Percentiles rank a stretch among this genome's conserved stretches.
Evolutionary conservation across 805 yeast species (phyloP).

Genomic region (Alloascoidea africana): DNA sequence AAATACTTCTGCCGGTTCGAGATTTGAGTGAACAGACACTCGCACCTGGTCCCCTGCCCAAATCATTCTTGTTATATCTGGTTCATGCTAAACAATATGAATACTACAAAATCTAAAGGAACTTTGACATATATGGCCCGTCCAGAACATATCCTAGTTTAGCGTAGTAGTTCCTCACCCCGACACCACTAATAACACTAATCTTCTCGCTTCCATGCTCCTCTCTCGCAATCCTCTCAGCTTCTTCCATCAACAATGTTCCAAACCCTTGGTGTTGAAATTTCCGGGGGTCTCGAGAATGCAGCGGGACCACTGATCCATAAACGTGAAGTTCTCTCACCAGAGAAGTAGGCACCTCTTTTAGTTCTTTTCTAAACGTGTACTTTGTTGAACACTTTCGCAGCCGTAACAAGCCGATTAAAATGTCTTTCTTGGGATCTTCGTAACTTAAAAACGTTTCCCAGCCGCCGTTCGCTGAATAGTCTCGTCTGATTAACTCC

Average conservation of each 20-base stretch:
- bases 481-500: conserved; percentile 87
- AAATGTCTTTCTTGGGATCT: conserved; percentile 91
- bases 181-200: conserved; percentile 93
- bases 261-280: conserved; percentile 99
- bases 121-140: conserved; percentile 95
- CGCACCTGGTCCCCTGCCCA: too few species aligned
- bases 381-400: conserved; percentile 80
- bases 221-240: conserved; percentile 86
- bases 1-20: too few species aligned
- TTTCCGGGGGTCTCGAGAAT: conserved; percentile 91
- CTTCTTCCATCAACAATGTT: conserved; percentile 94
- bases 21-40: too few species aligned
- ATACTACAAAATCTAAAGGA: too few species aligned
- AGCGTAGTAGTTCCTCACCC: conserved; percentile 91
- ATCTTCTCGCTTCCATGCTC: conserved; percentile 90
- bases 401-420: conserved; percentile 79
- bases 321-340: conserved; percentile 97
- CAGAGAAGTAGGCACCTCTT: conserved; percentile 70
- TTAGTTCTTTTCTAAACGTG: conserved; percentile 83
- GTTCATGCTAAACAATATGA: too few species aligned
- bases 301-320: conserved; percentile 94
- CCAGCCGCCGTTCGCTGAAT: conserved; percentile 97
- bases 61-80: too few species aligned
- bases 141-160: conserved; percentile 84
- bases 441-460: conserved; percentile 93